phyloP scores from a whole-genome alignment of 2,329 filamentous ascomycete genomes.

The Paraconiothyrium sp. region DNA sequence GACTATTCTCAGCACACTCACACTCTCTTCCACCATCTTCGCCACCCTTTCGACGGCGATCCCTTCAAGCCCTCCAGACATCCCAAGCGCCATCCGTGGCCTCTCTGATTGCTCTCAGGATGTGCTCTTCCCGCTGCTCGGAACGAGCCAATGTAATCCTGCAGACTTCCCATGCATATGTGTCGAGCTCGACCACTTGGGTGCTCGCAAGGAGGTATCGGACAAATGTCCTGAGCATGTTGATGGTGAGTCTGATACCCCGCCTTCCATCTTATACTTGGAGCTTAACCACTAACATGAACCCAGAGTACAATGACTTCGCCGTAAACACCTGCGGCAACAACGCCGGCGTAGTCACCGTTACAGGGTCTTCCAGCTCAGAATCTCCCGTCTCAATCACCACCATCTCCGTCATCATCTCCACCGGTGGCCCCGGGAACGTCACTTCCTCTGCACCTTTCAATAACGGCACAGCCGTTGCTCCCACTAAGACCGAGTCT shows the following conservation, averaged over 20 bases:
- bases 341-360: constrained; percentile 12
- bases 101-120: constrained; percentile 31
- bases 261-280: neutral
- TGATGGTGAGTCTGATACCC: constrained; percentile 15
- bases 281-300: constrained; percentile 1
- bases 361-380: constrained; percentile 6
- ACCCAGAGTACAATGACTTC: constrained; percentile 24
- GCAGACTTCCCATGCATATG: constrained; percentile 35
- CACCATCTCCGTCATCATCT: neutral
- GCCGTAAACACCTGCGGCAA: constrained; percentile 21
- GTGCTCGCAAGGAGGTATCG: constrained; percentile 9
- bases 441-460: constrained; percentile 16
- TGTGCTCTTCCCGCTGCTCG: constrained; percentile 30
- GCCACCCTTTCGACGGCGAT: constrained; percentile 22
- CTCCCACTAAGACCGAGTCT: constrained; percentile 16
- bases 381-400: neutral
- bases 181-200: constrained; percentile 24
- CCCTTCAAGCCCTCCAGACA: neutral
- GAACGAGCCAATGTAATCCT: constrained; percentile 29
- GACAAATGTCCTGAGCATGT: constrained; percentile 15
- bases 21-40: constrained; percentile 22
- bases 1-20: constrained; percentile 21
- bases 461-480: constrained; percentile 19
- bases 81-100: constrained; percentile 24
- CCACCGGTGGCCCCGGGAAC: constrained; percentile 12